phyloP scores from a whole-genome alignment of 495 filamentous ascomycete genomes.

The Patellaria atrata region DNA sequence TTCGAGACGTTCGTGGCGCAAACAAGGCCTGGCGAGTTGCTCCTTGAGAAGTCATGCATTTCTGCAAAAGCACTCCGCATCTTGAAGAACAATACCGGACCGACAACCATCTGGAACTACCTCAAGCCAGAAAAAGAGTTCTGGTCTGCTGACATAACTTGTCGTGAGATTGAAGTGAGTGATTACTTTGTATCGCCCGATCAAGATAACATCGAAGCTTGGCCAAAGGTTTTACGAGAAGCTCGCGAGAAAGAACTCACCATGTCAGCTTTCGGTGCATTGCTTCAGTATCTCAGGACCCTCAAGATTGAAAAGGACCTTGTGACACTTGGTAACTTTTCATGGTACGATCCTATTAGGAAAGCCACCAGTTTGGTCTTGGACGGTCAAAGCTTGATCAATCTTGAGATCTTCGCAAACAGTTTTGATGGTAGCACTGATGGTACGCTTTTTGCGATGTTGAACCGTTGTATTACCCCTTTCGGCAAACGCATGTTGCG shows the following conservation, averaged over 20 bases:
- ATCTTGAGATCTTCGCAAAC: conserved; percentile 93
- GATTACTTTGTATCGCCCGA: conserved; percentile 62
- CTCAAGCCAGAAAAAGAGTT: conserved; percentile 83
- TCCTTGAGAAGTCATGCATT: conserved; percentile 77
- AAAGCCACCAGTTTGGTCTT: conserved; percentile 86
- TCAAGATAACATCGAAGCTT: conserved; percentile 49
- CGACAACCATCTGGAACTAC: conserved; percentile 91
- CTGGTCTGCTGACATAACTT: conserved; percentile 69
- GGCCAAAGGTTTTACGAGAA: conserved; percentile 64
- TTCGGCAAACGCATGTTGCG: conserved; percentile 95
- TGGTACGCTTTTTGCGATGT: conserved; percentile 76
- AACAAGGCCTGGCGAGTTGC: conserved; percentile 72
- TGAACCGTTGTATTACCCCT: conserved; percentile 91
- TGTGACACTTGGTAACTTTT: conserved; percentile 81
- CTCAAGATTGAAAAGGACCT: conserved; percentile 83
- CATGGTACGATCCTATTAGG: conserved; percentile 83
- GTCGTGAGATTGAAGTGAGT: conserved; percentile 67
- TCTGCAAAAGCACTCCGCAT: conserved; percentile 83
- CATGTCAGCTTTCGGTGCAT: conserved; percentile 86
- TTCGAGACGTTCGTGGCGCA: conserved; percentile 98
- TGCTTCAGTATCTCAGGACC: conserved; percentile 68
- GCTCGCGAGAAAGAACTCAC: conserved; percentile 65
- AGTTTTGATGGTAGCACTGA: conserved; percentile 72
- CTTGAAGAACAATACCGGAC: conserved; percentile 85
- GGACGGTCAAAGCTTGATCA: conserved; percentile 93